phyloP scores from a whole-genome alignment of 202 grass and related monocot species.

The Panicum hallii region DNA sequence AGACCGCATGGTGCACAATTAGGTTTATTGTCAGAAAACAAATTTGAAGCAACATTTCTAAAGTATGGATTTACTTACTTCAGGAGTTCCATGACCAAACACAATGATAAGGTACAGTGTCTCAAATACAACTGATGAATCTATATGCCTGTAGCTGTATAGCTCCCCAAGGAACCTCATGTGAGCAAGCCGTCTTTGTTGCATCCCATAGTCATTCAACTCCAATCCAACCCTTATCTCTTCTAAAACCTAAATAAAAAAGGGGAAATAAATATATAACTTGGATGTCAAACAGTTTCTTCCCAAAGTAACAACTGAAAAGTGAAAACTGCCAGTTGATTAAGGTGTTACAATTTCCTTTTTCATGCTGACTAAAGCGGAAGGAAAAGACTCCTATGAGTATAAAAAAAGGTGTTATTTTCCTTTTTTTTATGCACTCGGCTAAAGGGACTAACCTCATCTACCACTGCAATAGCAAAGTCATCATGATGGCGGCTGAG shows the following conservation, averaged over 20 bases:
- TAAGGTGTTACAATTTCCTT: not conserved
- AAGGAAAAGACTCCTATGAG: not conserved
- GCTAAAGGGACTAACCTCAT: constrained; percentile 71
- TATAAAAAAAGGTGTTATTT: not conserved
- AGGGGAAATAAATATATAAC: constrained; percentile 33
- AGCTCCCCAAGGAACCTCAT: constrained; percentile 97
- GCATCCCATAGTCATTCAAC: constrained; percentile 88
- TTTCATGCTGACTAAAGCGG: not conserved
- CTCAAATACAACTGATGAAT: constrained; percentile 91
- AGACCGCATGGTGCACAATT: constrained; percentile 5
- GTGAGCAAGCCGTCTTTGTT: constrained; percentile 76
- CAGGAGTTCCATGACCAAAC: constrained; percentile 84
- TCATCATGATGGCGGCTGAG: constrained; percentile 89
- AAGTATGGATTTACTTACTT: constrained; percentile 68
- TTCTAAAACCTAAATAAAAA: constrained; percentile 84
- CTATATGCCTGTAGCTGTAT: constrained; percentile 91
- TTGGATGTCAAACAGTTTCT: constrained; percentile 24
- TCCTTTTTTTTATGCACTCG: not conserved
- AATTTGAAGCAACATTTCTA: constrained; percentile 37
- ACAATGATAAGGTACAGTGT: constrained; percentile 87
- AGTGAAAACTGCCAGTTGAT: not conserved
- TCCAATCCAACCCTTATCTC: constrained; percentile 93
- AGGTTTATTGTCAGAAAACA: not conserved
- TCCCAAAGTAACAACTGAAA: constrained; percentile 7
- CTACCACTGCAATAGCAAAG: constrained; percentile 85